Evolutionary conservation across 352 stramenopile species (phyloP), one percentile per base, ranked within the genome.

Genomic region (Phytophthora pini): DNA sequence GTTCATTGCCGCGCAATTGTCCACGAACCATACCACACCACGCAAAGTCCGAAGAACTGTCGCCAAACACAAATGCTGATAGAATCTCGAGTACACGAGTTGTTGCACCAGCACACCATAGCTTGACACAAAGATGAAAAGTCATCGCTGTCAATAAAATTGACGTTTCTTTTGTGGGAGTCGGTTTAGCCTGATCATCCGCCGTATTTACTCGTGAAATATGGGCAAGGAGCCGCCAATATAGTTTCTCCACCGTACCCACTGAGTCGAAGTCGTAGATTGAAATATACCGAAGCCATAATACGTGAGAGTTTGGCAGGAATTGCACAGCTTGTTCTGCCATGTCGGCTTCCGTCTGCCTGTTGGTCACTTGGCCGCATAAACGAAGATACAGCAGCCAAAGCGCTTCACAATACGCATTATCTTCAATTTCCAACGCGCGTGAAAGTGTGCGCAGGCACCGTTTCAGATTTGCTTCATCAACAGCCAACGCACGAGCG

Each of bases 331-430:
- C 68, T 61, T 83, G 71, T 26, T 77, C 68, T 10, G 58, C 75
- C 45, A 63, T 77, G 32, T 83, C 72, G 9, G 74, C 45, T 59
- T 79, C 68, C 7, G 61, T 72, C 56, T 83, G 58, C 15, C 57
- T 68, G 46, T 43, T 64, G 11, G 58, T 66, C 13, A 76, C 39
- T 29, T 72, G 46, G 38, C 52, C 48, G 24, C 68, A 80, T 22
- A 83, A 38, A 61, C 70, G 72, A 38, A 83, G 51, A 61, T 83
- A 80, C 27, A 83, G 32, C 5, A 83, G 46, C 75, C 75, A 83
- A 26, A 83, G 48, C 6, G 69, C 65, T 74, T 83, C 75, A 56
- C 59, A 70, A 58, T 83, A 80, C 11, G 70, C 65, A 47, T 83
- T 83, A 24, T 47, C 68, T 66, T 83, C 75, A 31, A 80, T 49